Conservation (phyloP, 1,284 basidiomycete species). For the Heterobasidion parviporum region DNA sequence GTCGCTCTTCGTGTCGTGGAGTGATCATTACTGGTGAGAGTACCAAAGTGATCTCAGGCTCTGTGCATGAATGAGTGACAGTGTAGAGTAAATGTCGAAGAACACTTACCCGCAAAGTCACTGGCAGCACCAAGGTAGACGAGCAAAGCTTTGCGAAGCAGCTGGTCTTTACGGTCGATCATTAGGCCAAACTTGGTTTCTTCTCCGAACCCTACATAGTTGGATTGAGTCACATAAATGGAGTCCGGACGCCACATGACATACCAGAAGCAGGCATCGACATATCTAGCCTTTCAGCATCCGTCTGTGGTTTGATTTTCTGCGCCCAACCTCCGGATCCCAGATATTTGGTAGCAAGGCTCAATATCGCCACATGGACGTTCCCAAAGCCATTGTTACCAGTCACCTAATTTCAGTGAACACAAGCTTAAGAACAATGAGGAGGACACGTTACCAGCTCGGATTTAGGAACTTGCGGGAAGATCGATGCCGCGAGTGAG, state of each 20-base stretch:
- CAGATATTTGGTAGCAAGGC: conserved; percentile 72
- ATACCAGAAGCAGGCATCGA: conserved; percentile 46
- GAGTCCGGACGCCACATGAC: conserved; percentile 12
- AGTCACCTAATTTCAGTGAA: conserved; percentile 32
- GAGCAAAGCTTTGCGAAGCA: conserved; percentile 52
- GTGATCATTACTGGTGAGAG: conserved; percentile 51
- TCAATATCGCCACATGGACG: conserved; percentile 76
- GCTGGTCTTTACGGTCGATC: conserved; percentile 43
- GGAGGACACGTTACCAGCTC: conserved; percentile 54
- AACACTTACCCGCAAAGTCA: conserved; percentile 50
- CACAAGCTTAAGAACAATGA: background rate
- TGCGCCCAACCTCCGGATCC: conserved; percentile 53
- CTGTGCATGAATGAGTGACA: conserved; percentile 19
- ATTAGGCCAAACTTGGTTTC: conserved; percentile 50
- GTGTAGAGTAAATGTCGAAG: background rate
- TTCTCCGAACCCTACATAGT: conserved; percentile 36
- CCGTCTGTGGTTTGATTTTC: conserved; percentile 58
- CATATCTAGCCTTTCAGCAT: conserved; percentile 56
- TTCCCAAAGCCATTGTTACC: conserved; percentile 73
- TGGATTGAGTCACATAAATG: background rate
- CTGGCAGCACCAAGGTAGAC: conserved; percentile 61
- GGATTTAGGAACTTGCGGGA: conserved; percentile 63
- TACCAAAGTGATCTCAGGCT: conserved; percentile 60
- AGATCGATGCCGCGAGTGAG: conserved; percentile 55
- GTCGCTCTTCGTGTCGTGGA: conserved; percentile 36